Evolutionary conservation across 73 alveolate species (phyloP), one percentile per base, ranked within the genome.

Genomic region (Blepharisma stoltei): DNA sequence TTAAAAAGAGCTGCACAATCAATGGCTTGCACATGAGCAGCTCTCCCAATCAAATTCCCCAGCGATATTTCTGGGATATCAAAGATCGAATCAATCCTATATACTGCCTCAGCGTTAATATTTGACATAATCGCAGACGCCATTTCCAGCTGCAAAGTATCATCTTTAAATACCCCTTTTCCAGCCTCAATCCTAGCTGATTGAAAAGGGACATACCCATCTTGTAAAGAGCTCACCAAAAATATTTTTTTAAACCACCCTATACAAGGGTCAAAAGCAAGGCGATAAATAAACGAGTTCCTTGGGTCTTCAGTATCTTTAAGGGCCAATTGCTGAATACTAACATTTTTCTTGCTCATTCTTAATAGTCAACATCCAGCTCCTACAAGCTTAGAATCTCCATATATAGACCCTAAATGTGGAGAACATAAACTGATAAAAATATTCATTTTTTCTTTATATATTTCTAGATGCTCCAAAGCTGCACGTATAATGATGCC

Each of bases 21-120:
- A 60, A 95, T 84, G 77, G 94, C 92, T 82, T 94, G 95, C 25
- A 95, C 92, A 83, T 95, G 99, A 7, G 99, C 99, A 6, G 98
- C 90, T 79, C 99, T 92, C 14, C 99, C 99, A 23, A 95, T 95
- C 50, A 95, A 87, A 43, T 96, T 87, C 83, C 94, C 99, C 20
- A 95, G 78, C 70, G 83, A 81, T 83, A 81, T 95, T 89, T 95
- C 98, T 78, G 88, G 88, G 21, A 95, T 92, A 25, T 92, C 87
- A 80, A 95, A 95, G 78, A 92, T 90, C 46, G 92, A 97, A 86
- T 95, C 99, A 66, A 95, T 76, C 66, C 98, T 88, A 86, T 90
- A 88, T 54, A 95, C 83, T 48, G 83, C 84, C 43, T 84, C 90
- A 37, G 81, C 89, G n/a, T 90, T 84, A 41, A 95, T 55, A 66